Evolutionary conservation across 129 eudicot genomes (phyloP), one percentile per base, ranked within the genome.

Genomic region (Mikania micrantha): DNA sequence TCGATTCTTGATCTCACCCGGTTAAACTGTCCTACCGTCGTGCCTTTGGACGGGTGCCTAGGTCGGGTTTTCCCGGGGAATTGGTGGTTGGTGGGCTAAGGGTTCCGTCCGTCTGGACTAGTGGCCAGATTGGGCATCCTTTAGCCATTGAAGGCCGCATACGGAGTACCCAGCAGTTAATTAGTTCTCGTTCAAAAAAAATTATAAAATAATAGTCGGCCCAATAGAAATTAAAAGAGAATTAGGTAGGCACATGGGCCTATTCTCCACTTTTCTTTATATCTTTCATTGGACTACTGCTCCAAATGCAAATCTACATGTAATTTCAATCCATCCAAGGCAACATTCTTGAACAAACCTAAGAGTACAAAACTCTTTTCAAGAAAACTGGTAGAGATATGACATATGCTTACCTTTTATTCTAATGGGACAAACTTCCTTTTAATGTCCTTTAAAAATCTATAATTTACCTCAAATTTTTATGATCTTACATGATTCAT

Each of bases 231-330:
- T 39, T 66, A 66, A 57, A 52, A 44, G 74, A 21, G 74, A 66
- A 59, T 66, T 75, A 75, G 74, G 74, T 75, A 45, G 74, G 74
- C 79, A 75, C 78, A 74, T 75, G 79, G 74, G 56, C 75, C 76
- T 28, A 70, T 69, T 17, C 66, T 70, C 8, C n/a, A 60, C 39
- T 53, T 69, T 74, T 31, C 40, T 32, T 31, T 36, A 21, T 29
- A 44, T 42, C 79, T 74, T 64, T 66, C 60, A 57, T 32, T 66
- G 73, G 79, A 40, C 73, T 17, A 74, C 0, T 19, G 3, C 0
- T 13, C 1, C 64, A 70, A 58, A 58, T 70, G 66, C 38, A 50
- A 52, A 64, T 64, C 66, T 21, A 58, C 79, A 42, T 74, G 66
- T 63, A 64, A 42, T 71, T 65, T 63, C 77, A 28, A 64, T 70